phyloP scores from a whole-genome alignment of 495 filamentous ascomycete genomes.

The Coniosporium apollinis region DNA sequence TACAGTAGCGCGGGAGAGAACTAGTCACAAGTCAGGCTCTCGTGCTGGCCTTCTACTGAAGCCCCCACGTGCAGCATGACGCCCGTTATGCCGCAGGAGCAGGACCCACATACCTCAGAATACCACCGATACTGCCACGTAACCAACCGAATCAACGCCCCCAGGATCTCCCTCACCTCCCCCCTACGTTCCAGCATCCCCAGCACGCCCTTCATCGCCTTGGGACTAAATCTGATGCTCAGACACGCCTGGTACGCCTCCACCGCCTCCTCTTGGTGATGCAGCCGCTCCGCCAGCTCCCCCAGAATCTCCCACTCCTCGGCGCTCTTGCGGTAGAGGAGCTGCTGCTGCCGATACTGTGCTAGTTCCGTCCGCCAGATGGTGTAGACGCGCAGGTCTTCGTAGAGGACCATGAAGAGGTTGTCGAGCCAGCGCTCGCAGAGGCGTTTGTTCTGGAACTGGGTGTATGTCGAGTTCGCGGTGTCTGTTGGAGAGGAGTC shows the following conservation, averaged over 20 bases:
- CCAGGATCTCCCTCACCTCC: slow-evolving; percentile 59
- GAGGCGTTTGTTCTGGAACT: slow-evolving; percentile 87
- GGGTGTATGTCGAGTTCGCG: slow-evolving; percentile 36
- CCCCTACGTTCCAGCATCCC: slow-evolving; percentile 55
- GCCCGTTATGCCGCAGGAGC: no score
- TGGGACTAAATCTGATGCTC: slow-evolving; percentile 68
- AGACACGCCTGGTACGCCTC: slow-evolving; percentile 85
- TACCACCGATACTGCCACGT: slow-evolving; percentile 99
- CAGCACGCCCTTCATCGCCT: slow-evolving; percentile 72
- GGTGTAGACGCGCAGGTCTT: slow-evolving; percentile 93
- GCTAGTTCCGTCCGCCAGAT: slow-evolving; percentile 98
- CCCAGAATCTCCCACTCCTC: slow-evolving; percentile 98
- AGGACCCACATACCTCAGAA: slow-evolving; percentile 47
- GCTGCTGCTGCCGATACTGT: slow-evolving; percentile 72
- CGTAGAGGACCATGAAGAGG: slow-evolving; percentile 97
- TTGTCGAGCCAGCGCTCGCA: slow-evolving; percentile 98
- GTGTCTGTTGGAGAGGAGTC: no score
- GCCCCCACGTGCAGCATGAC: no score
- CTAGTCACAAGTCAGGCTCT: no score
- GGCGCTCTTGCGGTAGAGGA: slow-evolving; percentile 86
- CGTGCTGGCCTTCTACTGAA: no score
- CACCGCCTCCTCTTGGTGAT: slow-evolving; percentile 73
- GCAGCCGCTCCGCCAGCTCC: slow-evolving; percentile 77
- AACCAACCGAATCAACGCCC: slow-evolving; percentile 68
- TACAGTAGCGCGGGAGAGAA: slow-evolving; percentile 82